Conservation (phyloP, 257 asterid genomes). For the Lantana camara region DNA sequence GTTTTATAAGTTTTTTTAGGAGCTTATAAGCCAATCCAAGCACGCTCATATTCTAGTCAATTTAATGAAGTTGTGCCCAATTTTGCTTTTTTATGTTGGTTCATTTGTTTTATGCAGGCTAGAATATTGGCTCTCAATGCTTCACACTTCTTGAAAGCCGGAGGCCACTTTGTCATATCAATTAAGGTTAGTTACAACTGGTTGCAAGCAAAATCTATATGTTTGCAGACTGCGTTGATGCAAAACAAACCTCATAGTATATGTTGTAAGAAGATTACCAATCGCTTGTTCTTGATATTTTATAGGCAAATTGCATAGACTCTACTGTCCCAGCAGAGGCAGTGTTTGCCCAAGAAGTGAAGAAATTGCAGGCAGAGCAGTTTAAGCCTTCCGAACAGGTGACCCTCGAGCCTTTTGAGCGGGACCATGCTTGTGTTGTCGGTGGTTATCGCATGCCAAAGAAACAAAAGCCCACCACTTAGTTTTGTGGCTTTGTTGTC, state of each 20-base stretch:
- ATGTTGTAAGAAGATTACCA: too few relatives aligned
- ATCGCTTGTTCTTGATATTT: background rate
- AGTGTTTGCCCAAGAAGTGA: slow-evolving; percentile 87
- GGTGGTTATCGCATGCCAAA: slow-evolving; percentile 80
- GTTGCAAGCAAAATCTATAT: too few relatives aligned
- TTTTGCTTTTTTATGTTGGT: background rate
- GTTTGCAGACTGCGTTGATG: too few relatives aligned
- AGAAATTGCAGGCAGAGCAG: slow-evolving; percentile 80
- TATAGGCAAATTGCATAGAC: slow-evolving; percentile 90
- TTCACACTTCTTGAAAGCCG: slow-evolving; percentile 77
- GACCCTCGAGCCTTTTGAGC: slow-evolving; percentile 89
- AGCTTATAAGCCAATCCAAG: too few relatives aligned
- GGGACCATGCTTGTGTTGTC: slow-evolving; percentile 97
- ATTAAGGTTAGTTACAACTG: slow-evolving; percentile 93
- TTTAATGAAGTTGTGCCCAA: too few relatives aligned
- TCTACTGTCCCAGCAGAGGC: slow-evolving; percentile 89
- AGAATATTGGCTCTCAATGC: slow-evolving; percentile 91
- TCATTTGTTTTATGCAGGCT: slow-evolving; percentile 54
- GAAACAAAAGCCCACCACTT: slow-evolving; percentile 57
- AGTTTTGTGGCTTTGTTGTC: background rate
- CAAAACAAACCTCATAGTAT: background rate
- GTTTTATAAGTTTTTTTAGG: too few relatives aligned
- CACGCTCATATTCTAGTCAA: too few relatives aligned
- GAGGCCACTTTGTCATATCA: slow-evolving; percentile 90
- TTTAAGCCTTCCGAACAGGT: slow-evolving; percentile 89